Conservation (phyloP, 768 basidiomycete species). For the Dendrothele bispora region DNA sequence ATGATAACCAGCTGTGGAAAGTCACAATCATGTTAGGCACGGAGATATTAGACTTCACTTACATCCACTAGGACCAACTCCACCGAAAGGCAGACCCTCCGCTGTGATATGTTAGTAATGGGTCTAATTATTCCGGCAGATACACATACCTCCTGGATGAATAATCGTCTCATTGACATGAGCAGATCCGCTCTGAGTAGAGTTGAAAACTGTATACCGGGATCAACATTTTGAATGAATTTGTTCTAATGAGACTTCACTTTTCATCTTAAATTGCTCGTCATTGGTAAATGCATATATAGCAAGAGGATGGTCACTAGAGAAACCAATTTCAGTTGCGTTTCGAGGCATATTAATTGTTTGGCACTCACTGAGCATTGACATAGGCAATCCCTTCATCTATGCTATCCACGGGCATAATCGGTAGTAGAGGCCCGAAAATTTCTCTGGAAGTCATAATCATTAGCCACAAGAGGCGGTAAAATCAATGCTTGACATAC, state of each 20-base stretch:
- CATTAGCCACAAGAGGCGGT: background rate
- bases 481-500: constrained; percentile 30
- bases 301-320: constrained; percentile 58
- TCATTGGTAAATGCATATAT: constrained; percentile 64
- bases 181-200: constrained; percentile 57
- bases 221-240: background rate
- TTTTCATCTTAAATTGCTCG: constrained; percentile 33
- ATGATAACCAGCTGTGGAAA: constrained; percentile 70
- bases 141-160: constrained; percentile 44
- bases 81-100: constrained; percentile 47
- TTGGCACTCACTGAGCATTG: constrained; percentile 42
- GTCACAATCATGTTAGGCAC: too few relatives aligned
- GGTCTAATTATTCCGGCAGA: background rate
- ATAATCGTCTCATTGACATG: constrained; percentile 62
- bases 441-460: constrained; percentile 51
- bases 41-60: too few relatives aligned
- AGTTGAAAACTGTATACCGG: constrained; percentile 59
- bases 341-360: background rate
- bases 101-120: constrained; percentile 19
- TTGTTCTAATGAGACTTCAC: too few relatives aligned
- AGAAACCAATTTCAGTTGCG: constrained; percentile 3
- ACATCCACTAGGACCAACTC: constrained; percentile 68
- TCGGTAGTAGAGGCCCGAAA: constrained; percentile 71
- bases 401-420: constrained; percentile 55
- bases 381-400: constrained; percentile 59